Conservation (phyloP, 2,329 filamentous ascomycete species). For the Trichoderma endophyticum region DNA sequence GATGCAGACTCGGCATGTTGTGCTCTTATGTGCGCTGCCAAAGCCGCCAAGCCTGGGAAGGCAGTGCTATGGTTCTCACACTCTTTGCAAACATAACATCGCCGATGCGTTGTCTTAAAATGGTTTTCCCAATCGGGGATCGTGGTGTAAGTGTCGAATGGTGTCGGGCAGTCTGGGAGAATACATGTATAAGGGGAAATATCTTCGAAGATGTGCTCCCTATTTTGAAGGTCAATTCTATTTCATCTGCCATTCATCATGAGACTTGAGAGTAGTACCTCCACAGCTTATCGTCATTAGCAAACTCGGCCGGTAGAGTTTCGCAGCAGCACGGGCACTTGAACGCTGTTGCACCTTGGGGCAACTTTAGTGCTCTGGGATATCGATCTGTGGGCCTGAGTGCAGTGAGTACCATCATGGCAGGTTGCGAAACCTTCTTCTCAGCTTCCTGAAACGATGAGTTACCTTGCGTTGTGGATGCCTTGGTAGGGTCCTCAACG, state of each 20-base stretch:
- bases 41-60: background rate
- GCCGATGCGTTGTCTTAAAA: too few relatives aligned
- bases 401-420: background rate
- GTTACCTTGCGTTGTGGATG: background rate
- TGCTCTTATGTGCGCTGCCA: background rate
- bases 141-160: background rate
- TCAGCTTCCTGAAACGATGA: background rate
- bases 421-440: background rate
- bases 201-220: background rate
- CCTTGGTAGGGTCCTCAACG: background rate
- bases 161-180: background rate
- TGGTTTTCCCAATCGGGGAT: background rate
- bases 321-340: background rate
- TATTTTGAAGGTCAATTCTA: background rate
- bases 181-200: background rate
- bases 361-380: background rate
- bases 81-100: too few relatives aligned
- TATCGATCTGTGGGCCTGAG: background rate
- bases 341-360: background rate
- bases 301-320: background rate
- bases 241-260: background rate
- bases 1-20: fast-evolving
- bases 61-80: too few relatives aligned
- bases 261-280: fast-evolving
- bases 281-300: fast-evolving